A percentile compares a stretch with the other conserved stretches of the same genome.
phyloP scores from a whole-genome alignment of 2,329 filamentous ascomycete species.

The Ilyonectria mors-panacis region DNA sequence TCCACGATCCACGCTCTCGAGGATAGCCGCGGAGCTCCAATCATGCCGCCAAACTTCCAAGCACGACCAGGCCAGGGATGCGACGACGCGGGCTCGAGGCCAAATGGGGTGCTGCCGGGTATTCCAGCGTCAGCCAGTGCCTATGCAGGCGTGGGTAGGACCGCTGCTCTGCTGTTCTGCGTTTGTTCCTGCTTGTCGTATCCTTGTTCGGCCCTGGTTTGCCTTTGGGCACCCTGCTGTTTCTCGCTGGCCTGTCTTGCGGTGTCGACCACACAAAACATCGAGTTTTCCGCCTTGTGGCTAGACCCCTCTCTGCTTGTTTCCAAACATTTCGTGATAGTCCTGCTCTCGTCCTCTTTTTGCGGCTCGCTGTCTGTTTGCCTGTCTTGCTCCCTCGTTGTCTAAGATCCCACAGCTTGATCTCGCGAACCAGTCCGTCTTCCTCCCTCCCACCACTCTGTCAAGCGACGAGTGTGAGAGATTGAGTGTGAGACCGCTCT shows the following conservation, averaged over 20 bases:
- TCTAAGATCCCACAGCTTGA: not conserved
- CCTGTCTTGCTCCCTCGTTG: not conserved
- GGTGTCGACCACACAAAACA: conserved; percentile 29
- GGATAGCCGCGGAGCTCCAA: conserved; percentile 33
- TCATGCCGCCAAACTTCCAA: conserved; percentile 37
- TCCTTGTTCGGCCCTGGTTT: conserved; percentile 22
- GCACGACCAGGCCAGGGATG: conserved; percentile 27
- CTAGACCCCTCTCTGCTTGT: conserved; percentile 2
- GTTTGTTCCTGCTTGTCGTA: conserved; percentile 23
- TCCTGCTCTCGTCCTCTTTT: not conserved
- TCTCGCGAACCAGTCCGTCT: not conserved
- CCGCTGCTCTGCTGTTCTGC: conserved; percentile 13
- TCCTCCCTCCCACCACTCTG: conserved; percentile 4
- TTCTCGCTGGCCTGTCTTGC: conserved; percentile 13
- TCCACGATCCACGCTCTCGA: conserved; percentile 41
- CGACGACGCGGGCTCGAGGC: conserved; percentile 16
- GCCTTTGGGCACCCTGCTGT: conserved; percentile 6
- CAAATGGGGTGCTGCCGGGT: conserved; percentile 27
- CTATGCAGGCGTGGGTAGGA: conserved; percentile 8
- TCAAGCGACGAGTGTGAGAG: conserved; percentile 10
- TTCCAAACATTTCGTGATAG: conserved; percentile 15
- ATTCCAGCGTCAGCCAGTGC: conserved; percentile 22
- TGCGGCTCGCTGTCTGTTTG: not conserved
- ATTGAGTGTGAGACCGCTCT: conserved; percentile 25
- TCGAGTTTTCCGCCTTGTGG: conserved; percentile 19